Conservation (phyloP, 2,329 filamentous ascomycete genomes). For the Neobulgaria alba region DNA sequence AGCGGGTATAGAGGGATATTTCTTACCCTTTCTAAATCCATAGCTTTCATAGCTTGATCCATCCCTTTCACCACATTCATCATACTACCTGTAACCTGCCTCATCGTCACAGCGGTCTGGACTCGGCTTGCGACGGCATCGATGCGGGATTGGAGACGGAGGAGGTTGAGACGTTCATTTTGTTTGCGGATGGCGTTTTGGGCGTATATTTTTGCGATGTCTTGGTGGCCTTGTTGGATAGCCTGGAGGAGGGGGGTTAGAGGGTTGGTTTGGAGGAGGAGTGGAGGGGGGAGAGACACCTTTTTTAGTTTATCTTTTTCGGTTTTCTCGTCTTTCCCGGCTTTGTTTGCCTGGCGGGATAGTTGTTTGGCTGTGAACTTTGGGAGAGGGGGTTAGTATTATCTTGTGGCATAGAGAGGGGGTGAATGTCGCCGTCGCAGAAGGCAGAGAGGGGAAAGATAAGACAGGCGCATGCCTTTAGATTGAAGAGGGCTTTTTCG, state of each 20-base stretch:
- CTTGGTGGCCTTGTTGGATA: slow-evolving; percentile 49
- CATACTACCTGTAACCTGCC: slow-evolving; percentile 52
- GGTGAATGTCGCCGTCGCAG: not conserved
- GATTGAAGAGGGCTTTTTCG: slow-evolving; percentile 53
- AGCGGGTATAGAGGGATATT: not conserved
- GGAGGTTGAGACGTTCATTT: slow-evolving; percentile 51
- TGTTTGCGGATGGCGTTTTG: slow-evolving; percentile 56
- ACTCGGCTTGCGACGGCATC: slow-evolving; percentile 51
- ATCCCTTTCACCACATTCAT: slow-evolving; percentile 53
- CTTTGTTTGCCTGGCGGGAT: slow-evolving; percentile 52
- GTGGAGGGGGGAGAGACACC: slow-evolving; percentile 26
- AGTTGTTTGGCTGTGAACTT: slow-evolving; percentile 55
- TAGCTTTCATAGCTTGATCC: slow-evolving; percentile 53
- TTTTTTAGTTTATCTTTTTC: slow-evolving; percentile 56
- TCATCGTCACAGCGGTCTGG: slow-evolving; percentile 56
- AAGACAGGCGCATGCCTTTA: slow-evolving; percentile 38
- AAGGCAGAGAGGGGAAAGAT: slow-evolving; percentile 5
- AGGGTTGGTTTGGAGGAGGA: not conserved
- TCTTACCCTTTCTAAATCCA: slow-evolving; percentile 53
- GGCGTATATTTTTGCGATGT: slow-evolving; percentile 55
- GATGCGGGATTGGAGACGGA: slow-evolving; percentile 47
- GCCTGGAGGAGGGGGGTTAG: slow-evolving; percentile 33
- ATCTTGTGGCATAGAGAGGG: not conserved
- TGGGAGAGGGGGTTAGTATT: not conserved
- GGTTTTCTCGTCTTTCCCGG: slow-evolving; percentile 49